phyloP scores from a whole-genome alignment of 2,329 filamentous ascomycete genomes.

The Huntiella omanensis region DNA sequence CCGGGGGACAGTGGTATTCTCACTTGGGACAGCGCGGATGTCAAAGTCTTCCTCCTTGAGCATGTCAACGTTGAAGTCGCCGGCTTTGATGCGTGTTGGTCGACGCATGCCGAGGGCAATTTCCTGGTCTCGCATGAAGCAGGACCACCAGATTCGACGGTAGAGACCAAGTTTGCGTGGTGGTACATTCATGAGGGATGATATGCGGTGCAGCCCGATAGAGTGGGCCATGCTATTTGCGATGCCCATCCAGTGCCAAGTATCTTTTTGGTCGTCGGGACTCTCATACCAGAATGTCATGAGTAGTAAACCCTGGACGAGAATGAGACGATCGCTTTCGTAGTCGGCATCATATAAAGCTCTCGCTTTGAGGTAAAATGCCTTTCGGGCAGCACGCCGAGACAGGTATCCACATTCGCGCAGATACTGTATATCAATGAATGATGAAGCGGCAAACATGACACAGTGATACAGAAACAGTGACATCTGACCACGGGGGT shows the following conservation, averaged over 20 bases:
- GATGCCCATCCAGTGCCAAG: conserved; percentile 97
- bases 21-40: conserved; percentile 45
- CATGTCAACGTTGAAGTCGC: conserved; percentile 90
- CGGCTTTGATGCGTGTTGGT: conserved; percentile 78
- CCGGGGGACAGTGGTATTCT: conserved; percentile 46
- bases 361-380: conserved; percentile 76
- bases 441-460: conserved; percentile 84
- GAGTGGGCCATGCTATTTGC: conserved; percentile 85
- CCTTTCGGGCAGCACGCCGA: conserved; percentile 65
- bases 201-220: conserved; percentile 80
- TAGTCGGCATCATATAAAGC: conserved; percentile 93
- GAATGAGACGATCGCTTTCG: conserved; percentile 69
- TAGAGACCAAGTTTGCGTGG: conserved; percentile 59
- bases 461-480: conserved; percentile 81
- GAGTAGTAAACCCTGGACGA: conserved; percentile 73
- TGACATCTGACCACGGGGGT: conserved; percentile 53
- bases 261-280: conserved; percentile 91
- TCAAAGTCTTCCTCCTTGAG: conserved; percentile 72
- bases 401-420: conserved; percentile 58
- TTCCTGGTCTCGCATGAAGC: conserved; percentile 83
- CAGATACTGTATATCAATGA: conserved; percentile 63
- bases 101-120: conserved; percentile 87
- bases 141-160: conserved; percentile 97
- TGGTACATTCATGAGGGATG: conserved; percentile 56
- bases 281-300: conserved; percentile 99